Evolutionary conservation across 2,329 filamentous ascomycete species (phyloP).

Genomic region (Raffaelea ambrosiae): DNA sequence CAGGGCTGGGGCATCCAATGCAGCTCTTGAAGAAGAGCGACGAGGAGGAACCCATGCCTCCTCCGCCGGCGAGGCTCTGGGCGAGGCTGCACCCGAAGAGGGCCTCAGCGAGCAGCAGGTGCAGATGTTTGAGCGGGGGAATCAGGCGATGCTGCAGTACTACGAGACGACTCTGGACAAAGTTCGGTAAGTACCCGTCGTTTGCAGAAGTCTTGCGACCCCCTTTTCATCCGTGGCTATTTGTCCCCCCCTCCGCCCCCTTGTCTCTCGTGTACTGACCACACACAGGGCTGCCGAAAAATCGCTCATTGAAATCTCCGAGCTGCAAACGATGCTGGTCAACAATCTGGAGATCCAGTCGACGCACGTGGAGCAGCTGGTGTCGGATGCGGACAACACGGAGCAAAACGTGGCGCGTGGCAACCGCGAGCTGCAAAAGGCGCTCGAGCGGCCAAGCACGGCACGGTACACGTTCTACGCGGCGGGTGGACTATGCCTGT

Average conservation of each 20-base stretch:
- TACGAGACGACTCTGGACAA: constrained; percentile 92
- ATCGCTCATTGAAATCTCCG: constrained; percentile 84
- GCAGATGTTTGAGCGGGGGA: constrained; percentile 89
- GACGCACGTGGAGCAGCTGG: constrained; percentile 81
- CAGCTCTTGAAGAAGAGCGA: background rate
- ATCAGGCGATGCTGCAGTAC: constrained; percentile 84
- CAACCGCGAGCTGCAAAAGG: constrained; percentile 85
- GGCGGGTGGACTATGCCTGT: constrained; percentile 65
- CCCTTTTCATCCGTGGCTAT: background rate
- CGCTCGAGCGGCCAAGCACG: constrained; percentile 61
- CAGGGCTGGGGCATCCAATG: no score
- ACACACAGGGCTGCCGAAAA: constrained; percentile 68
- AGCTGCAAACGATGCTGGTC: constrained; percentile 82
- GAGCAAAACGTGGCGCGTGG: constrained; percentile 80
- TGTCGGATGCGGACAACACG: constrained; percentile 73
- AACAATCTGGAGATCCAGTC: constrained; percentile 78
- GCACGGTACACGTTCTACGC: constrained; percentile 74
- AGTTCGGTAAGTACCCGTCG: constrained; percentile 78
- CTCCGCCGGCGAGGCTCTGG: constrained; percentile 10
- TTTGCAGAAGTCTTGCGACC: background rate
- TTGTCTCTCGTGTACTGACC: background rate
- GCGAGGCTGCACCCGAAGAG: constrained; percentile 20
- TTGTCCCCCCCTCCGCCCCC: background rate
- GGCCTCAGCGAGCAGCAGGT: constrained; percentile 75
- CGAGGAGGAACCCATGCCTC: constrained; percentile 6